Percentiles rank a stretch among this genome's conserved stretches.
Conservation (phyloP, 139 green algal genomes). For the Marvania coccoides region DNA sequence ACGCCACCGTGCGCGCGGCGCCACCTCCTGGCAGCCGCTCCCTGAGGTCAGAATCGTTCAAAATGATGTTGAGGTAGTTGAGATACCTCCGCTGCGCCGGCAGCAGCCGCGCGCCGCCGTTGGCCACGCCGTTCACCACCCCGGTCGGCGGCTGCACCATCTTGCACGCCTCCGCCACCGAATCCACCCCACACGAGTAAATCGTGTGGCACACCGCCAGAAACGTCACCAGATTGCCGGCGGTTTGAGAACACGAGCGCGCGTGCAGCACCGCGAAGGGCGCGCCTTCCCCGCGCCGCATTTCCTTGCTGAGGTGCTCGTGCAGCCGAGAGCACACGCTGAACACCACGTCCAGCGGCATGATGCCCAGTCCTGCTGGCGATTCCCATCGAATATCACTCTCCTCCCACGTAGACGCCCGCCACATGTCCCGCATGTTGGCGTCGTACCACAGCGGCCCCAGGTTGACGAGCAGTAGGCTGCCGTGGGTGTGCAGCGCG, state of each 20-base stretch:
- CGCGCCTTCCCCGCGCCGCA: not conserved
- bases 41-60: slow-evolving; percentile 7
- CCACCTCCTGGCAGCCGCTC: not conserved
- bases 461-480: slow-evolving; percentile 26
- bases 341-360: slow-evolving; percentile 21
- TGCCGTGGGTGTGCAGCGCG: not conserved
- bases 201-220: slow-evolving; percentile 31
- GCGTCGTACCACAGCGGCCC: slow-evolving; percentile 7
- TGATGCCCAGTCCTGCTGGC: slow-evolving; percentile 24
- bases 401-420: slow-evolving; percentile 6
- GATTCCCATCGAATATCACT: not conserved
- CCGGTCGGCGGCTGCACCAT: not conserved
- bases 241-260: slow-evolving; percentile 19
- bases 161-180: slow-evolving; percentile 10
- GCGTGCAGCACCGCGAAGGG: slow-evolving; percentile 28
- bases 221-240: slow-evolving; percentile 9
- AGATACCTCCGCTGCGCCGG: slow-evolving; percentile 15
- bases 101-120: not conserved
- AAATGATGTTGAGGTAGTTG: slow-evolving; percentile 18
- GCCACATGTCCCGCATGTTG: not conserved
- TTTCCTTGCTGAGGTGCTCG: slow-evolving; percentile 8
- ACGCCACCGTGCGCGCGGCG: too few species aligned
- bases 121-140: not conserved
- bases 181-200: slow-evolving; percentile 13
- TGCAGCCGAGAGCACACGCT: slow-evolving; percentile 27